Evolutionary conservation across 208 protist genomes (phyloP).

Genomic region (Acanthamoeba healyi): DNA sequence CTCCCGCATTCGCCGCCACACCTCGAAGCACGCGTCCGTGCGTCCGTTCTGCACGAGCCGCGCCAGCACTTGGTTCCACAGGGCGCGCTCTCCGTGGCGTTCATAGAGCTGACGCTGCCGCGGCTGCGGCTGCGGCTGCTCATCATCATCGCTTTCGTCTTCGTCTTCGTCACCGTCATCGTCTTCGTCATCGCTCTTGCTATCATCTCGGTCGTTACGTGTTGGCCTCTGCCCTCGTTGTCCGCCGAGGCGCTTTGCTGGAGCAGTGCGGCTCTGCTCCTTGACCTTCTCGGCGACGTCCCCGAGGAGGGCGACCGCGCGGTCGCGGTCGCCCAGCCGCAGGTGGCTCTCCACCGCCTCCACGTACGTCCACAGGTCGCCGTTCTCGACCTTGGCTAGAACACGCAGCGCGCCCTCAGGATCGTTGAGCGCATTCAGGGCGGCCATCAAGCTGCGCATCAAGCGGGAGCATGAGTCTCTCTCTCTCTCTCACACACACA

Average conservation of each 20-base stretch:
- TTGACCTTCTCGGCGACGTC: not conserved
- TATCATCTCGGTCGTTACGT: not conserved
- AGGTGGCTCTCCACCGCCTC: conserved; percentile 3
- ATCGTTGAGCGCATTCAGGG: not conserved
- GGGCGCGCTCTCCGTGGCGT: not conserved
- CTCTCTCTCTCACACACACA: too few relatives aligned
- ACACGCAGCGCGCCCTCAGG: not conserved
- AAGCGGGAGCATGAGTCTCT: too few relatives aligned
- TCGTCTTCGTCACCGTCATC: not conserved
- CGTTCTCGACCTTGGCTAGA: not conserved
- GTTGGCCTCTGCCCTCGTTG: not conserved
- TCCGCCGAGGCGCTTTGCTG: not conserved
- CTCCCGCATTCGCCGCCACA: conserved; percentile 4
- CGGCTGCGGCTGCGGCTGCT: too few relatives aligned
- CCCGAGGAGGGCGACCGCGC: not conserved
- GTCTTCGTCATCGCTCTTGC: not conserved
- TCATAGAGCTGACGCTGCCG: not conserved
- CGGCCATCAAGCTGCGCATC: not conserved
- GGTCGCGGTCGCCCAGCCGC: not conserved
- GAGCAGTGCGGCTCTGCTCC: too few relatives aligned
- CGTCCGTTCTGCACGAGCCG: conserved; percentile 11
- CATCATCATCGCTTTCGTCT: not conserved
- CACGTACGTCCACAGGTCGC: not conserved
- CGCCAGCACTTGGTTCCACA: conserved; percentile 22
- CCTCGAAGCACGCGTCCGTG: not conserved